Percentiles rank a stretch among this genome's conserved stretches.
These are phyloP conservation scores for Choricystis sp. DNA, from an alignment of 139 green algal species.

Conservation along the genomic window DNA sequence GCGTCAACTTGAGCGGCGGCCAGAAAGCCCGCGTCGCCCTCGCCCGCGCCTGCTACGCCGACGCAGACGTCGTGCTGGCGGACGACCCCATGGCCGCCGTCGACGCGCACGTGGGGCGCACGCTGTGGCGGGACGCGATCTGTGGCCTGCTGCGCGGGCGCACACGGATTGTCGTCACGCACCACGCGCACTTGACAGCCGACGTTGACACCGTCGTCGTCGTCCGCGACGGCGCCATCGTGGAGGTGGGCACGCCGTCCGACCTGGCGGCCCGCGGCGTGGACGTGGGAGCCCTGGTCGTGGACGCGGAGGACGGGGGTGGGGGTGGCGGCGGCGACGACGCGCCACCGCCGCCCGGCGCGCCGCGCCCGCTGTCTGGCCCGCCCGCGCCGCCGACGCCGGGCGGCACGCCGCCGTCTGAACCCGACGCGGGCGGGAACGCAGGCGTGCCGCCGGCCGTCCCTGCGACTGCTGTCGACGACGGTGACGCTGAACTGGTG, in stretches of 20 bases:
- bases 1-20: slow-evolving; percentile 37
- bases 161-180: slow-evolving; percentile 70
- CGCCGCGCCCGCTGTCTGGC: not conserved
- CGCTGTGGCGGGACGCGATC: slow-evolving; percentile 41
- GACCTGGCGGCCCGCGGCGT: slow-evolving; percentile 32
- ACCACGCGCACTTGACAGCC: slow-evolving; percentile 79
- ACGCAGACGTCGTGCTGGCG: slow-evolving; percentile 63
- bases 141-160: slow-evolving; percentile 36
- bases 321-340: too few relatives aligned
- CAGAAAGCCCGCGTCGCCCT: slow-evolving; percentile 46
- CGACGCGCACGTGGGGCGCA: slow-evolving; percentile 66
- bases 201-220: slow-evolving; percentile 67
- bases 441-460: too few relatives aligned
- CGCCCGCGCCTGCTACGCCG: slow-evolving; percentile 49
- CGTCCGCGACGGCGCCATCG: slow-evolving; percentile 55
- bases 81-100: slow-evolving; percentile 85
- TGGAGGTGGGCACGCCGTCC: slow-evolving; percentile 38
- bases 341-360: too few relatives aligned
- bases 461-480: too few relatives aligned
- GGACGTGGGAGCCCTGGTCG: slow-evolving; percentile 17
- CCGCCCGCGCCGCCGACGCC: too few relatives aligned
- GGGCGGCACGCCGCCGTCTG: not conserved
- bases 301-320: too few relatives aligned
- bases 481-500: too few relatives aligned
- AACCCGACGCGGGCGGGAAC: too few relatives aligned